Conservation (phyloP, 139 green algal genomes). For the Ettlia oleoabundans region DNA sequence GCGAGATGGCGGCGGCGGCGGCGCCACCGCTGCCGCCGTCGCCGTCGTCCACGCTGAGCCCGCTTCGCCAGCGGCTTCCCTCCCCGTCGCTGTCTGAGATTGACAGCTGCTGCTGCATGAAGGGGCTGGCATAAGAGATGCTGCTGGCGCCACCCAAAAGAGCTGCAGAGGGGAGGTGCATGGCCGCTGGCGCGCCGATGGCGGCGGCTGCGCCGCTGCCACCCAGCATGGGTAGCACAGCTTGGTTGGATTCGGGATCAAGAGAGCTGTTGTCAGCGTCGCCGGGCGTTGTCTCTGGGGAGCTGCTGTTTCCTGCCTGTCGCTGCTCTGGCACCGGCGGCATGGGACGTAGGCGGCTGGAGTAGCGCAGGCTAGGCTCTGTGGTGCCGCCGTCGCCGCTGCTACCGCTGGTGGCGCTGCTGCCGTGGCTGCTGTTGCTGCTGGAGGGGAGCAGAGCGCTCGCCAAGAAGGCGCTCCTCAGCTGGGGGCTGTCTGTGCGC, state of each 20-base stretch:
- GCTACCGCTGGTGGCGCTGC: background rate
- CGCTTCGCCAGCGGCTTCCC: conserved; percentile 21
- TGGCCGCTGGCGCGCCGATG: background rate
- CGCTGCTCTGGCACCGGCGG: background rate
- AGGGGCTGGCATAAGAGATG: conserved; percentile 29
- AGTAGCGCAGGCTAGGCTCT: background rate
- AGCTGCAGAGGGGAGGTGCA: background rate
- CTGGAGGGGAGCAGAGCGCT: background rate
- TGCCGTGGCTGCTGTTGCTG: background rate
- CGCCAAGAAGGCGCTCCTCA: background rate
- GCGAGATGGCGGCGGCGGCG: background rate
- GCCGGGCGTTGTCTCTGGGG: no score
- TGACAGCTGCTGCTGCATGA: conserved; percentile 29
- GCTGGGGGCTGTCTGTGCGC: background rate
- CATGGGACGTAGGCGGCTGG: background rate
- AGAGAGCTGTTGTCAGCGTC: background rate
- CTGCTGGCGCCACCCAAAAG: conserved; percentile 13
- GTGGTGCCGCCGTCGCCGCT: background rate
- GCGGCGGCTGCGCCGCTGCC: no score
- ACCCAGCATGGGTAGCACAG: no score
- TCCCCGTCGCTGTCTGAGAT: background rate
- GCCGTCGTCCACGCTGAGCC: background rate
- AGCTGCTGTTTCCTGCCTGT: background rate
- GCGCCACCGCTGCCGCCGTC: background rate
- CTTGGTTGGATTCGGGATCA: no score